A percentile compares a stretch with the other conserved stretches of the same genome.
These are phyloP conservation scores for Hymenoscyphus albidus DNA, from an alignment of 2,329 filamentous ascomycete genomes.

Conservation along the genomic window DNA sequence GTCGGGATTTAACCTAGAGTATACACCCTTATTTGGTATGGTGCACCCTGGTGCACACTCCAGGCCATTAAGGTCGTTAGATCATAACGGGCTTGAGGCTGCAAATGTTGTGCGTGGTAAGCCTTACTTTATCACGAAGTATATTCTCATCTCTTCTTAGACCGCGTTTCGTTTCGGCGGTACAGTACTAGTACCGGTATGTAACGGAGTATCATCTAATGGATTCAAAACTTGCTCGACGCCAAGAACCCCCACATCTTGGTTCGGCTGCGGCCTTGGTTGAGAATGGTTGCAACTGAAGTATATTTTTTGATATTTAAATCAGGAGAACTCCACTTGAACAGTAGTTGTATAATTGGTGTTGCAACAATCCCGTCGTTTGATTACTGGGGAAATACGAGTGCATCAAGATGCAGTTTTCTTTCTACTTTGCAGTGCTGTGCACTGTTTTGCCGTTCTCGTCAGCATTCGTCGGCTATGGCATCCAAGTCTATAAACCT, in stretches of 20 bases:
- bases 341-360: not conserved
- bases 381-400: not conserved
- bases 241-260: not conserved
- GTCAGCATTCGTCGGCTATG: slow-evolving; percentile 6
- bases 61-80: not conserved
- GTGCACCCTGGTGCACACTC: too few relatives aligned
- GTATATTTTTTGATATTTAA: not conserved
- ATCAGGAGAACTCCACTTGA: not conserved
- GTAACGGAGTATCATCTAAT: not conserved
- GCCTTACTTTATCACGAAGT: too few relatives aligned
- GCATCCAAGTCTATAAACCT: slow-evolving; percentile 10
- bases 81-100: not conserved
- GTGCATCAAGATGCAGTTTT: not conserved
- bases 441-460: not conserved
- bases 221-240: slow-evolving; percentile 6
- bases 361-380: not conserved
- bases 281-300: slow-evolving; percentile 2
- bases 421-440: not conserved
- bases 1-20: too few relatives aligned
- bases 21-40: too few relatives aligned
- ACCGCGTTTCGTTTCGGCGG: not conserved
- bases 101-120: too few relatives aligned
- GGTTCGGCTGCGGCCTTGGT: not conserved
- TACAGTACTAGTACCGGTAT: too few relatives aligned
- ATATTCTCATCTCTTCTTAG: not conserved